These are phyloP conservation scores for Pulveroboletus frians DNA, from an alignment of 768 basidiomycete genomes.

Conservation along the genomic window DNA sequence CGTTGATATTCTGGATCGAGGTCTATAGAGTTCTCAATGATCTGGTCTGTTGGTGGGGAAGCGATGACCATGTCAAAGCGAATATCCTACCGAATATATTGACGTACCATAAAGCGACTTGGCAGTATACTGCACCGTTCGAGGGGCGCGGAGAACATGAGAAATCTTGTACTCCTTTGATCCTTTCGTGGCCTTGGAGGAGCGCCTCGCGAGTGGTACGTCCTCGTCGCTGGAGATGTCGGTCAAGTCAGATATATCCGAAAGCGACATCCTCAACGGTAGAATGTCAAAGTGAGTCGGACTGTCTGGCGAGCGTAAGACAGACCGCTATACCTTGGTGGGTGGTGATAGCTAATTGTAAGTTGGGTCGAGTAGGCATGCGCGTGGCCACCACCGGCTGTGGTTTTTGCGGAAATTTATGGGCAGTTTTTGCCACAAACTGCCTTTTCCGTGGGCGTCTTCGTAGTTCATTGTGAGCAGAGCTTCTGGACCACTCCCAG, in stretches of 20 bases:
- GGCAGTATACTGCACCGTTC: constrained; percentile 38
- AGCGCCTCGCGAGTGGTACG: constrained; percentile 20
- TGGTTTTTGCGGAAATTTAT: constrained; percentile 11
- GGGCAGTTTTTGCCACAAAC: constrained; percentile 8
- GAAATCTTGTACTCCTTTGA: constrained; percentile 29
- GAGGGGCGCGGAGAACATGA: constrained; percentile 34
- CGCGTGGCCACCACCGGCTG: too few relatives aligned
- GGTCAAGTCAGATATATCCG: constrained; percentile 45
- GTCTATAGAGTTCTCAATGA: constrained; percentile 43
- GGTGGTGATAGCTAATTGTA: background rate
- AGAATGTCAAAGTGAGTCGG: background rate
- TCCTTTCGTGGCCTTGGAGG: constrained; percentile 21
- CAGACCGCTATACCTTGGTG: background rate
- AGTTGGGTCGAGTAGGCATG: background rate
- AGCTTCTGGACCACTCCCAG: background rate
- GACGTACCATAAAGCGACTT: constrained; percentile 41
- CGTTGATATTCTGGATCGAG: constrained; percentile 65
- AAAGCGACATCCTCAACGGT: constrained; percentile 28
- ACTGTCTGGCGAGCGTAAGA: background rate
- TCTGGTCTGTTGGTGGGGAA: constrained; percentile 36
- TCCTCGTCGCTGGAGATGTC: constrained; percentile 40
- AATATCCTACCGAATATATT: background rate
- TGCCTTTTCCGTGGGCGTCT: constrained; percentile 13
- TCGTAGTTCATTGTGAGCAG: background rate
- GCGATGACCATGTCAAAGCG: background rate